phyloP scores from a whole-genome alignment of 768 basidiomycete genomes.

The Butyriboletus loyo region DNA sequence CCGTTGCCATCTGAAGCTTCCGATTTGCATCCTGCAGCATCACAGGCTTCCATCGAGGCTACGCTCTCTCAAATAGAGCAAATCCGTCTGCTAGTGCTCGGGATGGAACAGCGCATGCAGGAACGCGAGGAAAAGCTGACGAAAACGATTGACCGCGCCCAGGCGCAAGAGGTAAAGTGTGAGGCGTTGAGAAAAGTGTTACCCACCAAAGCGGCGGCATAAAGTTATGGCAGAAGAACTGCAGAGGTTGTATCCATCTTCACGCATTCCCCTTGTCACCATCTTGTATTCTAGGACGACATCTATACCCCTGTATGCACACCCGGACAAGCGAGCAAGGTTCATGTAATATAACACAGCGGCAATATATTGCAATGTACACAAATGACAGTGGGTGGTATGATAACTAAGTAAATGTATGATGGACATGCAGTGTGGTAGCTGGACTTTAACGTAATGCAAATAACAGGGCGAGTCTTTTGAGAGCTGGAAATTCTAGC shows the following conservation, averaged over 20 bases:
- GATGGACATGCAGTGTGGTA: conserved; percentile 21
- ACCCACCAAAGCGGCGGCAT: conserved; percentile 19
- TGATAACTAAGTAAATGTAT: conserved; percentile 16
- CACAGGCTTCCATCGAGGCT: conserved; percentile 35
- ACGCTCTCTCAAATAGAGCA: conserved; percentile 64
- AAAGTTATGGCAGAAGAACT: neutral
- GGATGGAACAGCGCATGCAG: conserved; percentile 73
- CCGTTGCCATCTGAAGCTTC: conserved; percentile 14
- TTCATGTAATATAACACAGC: conserved; percentile 14
- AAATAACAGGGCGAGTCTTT: conserved; percentile 21
- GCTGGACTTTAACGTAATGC: conserved; percentile 25
- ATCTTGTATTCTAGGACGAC: conserved; percentile 24
- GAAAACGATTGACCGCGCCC: conserved; percentile 59
- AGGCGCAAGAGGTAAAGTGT: conserved; percentile 53
- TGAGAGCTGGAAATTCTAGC: conserved; percentile 28
- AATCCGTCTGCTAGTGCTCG: conserved; percentile 62
- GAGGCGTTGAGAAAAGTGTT: conserved; percentile 44
- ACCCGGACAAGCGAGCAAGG: neutral
- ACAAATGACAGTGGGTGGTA: conserved; percentile 30
- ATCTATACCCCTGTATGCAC: conserved; percentile 14
- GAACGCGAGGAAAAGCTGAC: conserved; percentile 57
- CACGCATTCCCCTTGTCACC: conserved; percentile 10
- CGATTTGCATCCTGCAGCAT: conserved; percentile 10
- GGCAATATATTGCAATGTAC: conserved; percentile 28
- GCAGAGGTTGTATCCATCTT: conserved; percentile 5